Conservation (phyloP, 2,329 filamentous ascomycete species). For the Exophiala oligosperma region DNA sequence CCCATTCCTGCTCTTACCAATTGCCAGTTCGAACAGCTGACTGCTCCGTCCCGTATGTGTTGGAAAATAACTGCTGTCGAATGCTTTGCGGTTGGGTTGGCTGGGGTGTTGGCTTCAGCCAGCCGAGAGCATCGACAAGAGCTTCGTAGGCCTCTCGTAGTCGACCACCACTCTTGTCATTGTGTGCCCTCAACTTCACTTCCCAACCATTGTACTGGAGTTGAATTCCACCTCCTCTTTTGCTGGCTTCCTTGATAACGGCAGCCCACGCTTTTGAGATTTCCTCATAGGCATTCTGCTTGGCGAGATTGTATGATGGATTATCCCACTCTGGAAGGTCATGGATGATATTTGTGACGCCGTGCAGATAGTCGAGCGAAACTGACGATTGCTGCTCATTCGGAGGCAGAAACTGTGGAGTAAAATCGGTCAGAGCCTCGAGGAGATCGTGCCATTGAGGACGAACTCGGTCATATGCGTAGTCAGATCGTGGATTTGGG, state of each 20-base stretch:
- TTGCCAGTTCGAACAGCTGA: constrained; percentile 26
- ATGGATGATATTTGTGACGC: constrained; percentile 87
- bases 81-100: constrained; percentile 41
- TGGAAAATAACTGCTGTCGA: constrained; percentile 57
- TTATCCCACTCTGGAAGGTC: constrained; percentile 87
- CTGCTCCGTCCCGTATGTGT: constrained; percentile 54
- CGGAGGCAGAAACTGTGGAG: constrained; percentile 90
- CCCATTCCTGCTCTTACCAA: constrained; percentile 13
- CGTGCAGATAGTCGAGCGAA: constrained; percentile 84
- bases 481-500: constrained; percentile 82
- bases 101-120: constrained; percentile 61
- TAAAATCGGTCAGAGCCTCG: constrained; percentile 90
- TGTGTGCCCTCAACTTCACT: constrained; percentile 80
- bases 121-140: constrained; percentile 72
- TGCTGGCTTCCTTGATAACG: constrained; percentile 86
- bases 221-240: constrained; percentile 85
- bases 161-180: constrained; percentile 79
- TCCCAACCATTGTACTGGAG: constrained; percentile 92
- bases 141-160: constrained; percentile 78
- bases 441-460: constrained; percentile 77
- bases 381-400: constrained; percentile 80
- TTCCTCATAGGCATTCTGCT: constrained; percentile 94
- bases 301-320: constrained; percentile 84
- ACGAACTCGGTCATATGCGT: constrained; percentile 90
- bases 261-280: constrained; percentile 90